A percentile compares a stretch with the other conserved stretches of the same genome.
These are phyloP conservation scores for Hansenula lynferdii DNA, from an alignment of 1,139 yeast genomes.

Conservation along the genomic window DNA sequence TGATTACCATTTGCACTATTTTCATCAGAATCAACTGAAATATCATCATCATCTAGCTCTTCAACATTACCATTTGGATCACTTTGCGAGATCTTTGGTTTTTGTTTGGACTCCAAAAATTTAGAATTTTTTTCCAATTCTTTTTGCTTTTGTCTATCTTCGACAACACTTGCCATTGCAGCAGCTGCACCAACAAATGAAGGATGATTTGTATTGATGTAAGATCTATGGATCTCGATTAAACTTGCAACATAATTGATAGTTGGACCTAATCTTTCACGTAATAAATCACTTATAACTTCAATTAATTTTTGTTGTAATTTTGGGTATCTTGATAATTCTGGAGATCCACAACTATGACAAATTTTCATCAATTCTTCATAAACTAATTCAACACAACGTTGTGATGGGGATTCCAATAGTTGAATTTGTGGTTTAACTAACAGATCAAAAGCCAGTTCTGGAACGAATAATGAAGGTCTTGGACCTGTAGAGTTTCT, in stretches of 20 bases:
- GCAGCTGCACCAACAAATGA: conserved; percentile 94
- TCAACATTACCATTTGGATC: conserved; percentile 15
- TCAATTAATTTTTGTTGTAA: conserved; percentile 87
- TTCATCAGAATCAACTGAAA: conserved; percentile 14
- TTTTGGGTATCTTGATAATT: conserved; percentile 84
- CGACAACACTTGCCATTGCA: conserved; percentile 88
- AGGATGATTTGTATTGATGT: conserved; percentile 96
- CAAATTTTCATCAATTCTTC: conserved; percentile 97
- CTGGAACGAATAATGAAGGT: conserved; percentile 95
- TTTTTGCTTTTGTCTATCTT: conserved; percentile 55
- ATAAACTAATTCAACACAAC: conserved; percentile 94
- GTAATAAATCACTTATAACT: conserved; percentile 81
- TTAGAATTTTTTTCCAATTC: conserved; percentile 22
- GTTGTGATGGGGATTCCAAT: conserved; percentile 82
- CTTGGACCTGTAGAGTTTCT: conserved; percentile 97
- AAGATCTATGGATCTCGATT: conserved; percentile 91
- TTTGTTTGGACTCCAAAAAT: conserved; percentile 1
- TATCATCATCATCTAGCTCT: conserved; percentile 5
- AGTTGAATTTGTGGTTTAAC: conserved; percentile 94
- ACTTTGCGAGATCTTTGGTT: conserved; percentile 6
- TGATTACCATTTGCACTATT: conserved; percentile 16
- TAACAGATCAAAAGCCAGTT: conserved; percentile 88
- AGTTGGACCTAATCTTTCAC: conserved; percentile 94
- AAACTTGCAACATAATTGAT: conserved; percentile 87
- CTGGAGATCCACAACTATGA: conserved; percentile 83